A percentile compares a stretch with the other conserved stretches of the same genome.
phyloP scores from a whole-genome alignment of 1,284 basidiomycete species.

The Ceratobasidium sp. region DNA sequence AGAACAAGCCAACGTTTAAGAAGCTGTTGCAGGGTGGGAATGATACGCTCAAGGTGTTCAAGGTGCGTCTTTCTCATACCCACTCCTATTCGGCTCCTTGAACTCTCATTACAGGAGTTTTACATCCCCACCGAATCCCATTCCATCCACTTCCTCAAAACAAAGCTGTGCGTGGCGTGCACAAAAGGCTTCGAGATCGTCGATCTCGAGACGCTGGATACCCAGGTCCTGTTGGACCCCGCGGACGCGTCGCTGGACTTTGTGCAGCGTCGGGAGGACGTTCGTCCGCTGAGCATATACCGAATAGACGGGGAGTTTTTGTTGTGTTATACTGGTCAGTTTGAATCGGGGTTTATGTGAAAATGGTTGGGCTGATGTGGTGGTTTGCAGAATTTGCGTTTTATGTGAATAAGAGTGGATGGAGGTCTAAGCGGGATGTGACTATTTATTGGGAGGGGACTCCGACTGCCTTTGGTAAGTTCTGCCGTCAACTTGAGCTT shows the following conservation, averaged over 20 bases:
- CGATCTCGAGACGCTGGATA: conserved; percentile 96
- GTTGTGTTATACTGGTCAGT: conserved; percentile 94
- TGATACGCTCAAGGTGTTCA: conserved; percentile 94
- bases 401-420: conserved; percentile 97
- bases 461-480: conserved; percentile 92
- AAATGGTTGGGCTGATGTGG: no score
- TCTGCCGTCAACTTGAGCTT: no score
- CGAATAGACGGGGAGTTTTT: conserved; percentile 96
- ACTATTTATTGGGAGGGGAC: conserved; percentile 97
- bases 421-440: conserved; percentile 90
- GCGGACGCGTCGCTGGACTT: conserved; percentile 75
- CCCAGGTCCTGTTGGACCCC: conserved; percentile 95
- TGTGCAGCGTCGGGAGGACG: no score
- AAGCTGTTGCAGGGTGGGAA: conserved; percentile 91
- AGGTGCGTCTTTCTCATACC: conserved; percentile 66
- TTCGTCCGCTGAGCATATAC: no score
- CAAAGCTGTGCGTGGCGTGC: conserved; percentile 96
- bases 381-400: conserved; percentile 89
- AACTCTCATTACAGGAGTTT: conserved; percentile 77
- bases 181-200: conserved; percentile 99
- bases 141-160: conserved; percentile 98
- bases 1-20: conserved; percentile 92
- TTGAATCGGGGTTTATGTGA: no score
- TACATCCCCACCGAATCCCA: conserved; percentile 98
- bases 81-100: no score